Evolutionary conservation across 1,284 basidiomycete genomes (phyloP), one percentile per base, ranked within the genome.

Genomic region (Leccinum huronense): DNA sequence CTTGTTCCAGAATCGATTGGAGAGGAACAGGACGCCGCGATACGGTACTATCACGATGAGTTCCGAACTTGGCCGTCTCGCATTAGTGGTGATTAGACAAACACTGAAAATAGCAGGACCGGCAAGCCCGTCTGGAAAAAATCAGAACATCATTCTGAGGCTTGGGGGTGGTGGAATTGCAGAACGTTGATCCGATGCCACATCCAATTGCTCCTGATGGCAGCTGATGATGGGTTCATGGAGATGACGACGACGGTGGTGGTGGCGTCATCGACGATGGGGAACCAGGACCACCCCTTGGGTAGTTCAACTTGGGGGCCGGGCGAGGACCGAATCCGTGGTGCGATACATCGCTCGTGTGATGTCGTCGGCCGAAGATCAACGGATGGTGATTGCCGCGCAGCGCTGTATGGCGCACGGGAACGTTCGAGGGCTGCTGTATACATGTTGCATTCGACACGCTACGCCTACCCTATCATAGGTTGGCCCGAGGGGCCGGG

Each of bases 361-460:
- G 57, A 57, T 55, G 27, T 34, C 19, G 56, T 57, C 13, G n/a
- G 53, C 53, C n/a, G 34, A 34, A 9, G 5, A 36, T 57, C 7
- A 10, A 11, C 13, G 19, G 31, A 55, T 33, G 16, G 51, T 16
- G 16, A 55, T 55, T 16, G 5, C 53, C 9, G 30, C 27, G 23
- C 56, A 36, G 3, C 56, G 23, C 57, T 1, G 57, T 40, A 36
- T 14, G 19, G 16, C 36, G 36, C 3, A 40, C 38, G 2, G 13
- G 56, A 57, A 57, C 56, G 36, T 57, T 57, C 31, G 23, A 57
- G 36, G 57, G 36, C 19, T 14, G 36, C 34, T 30, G 13, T 57
- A 57, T n/a, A n/a, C 23, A 40, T n/a, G 30, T 19, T 55, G 16
- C 30, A 30, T 16, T 9, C 16, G 16, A 55, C n/a, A 57, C 33